Percentiles rank a stretch among this genome's conserved stretches.
Evolutionary conservation across 75 land plant species (phyloP).

Genomic region (Azolla pinnata): DNA sequence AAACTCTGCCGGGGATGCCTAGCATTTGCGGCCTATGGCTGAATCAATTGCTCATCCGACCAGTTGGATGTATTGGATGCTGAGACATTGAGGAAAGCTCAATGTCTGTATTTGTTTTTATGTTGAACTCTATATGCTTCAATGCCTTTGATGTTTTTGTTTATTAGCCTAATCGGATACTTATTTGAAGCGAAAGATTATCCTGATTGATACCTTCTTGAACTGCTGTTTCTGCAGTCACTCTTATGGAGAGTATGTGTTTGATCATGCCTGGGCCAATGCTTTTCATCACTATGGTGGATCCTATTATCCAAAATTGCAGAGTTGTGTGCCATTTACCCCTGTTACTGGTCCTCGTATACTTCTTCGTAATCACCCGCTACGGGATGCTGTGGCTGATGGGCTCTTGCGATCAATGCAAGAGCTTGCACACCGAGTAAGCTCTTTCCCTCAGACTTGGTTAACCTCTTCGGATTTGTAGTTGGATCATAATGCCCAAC

Average conservation of each 20-base stretch:
- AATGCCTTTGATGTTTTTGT: too few relatives aligned
- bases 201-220: not conserved
- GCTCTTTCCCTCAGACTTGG: not conserved
- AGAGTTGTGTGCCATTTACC: constrained; percentile 93
- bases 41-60: too few relatives aligned
- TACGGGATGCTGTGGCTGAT: constrained; percentile 60
- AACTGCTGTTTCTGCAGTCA: constrained; percentile 48
- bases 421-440: constrained; percentile 44
- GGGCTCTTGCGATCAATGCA: constrained; percentile 60
- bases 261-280: constrained; percentile 95
- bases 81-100: too few relatives aligned
- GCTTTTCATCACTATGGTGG: constrained; percentile 76
- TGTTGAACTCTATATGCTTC: too few relatives aligned
- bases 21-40: too few relatives aligned
- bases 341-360: constrained; percentile 95
- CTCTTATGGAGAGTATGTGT: constrained; percentile 97
- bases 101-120: too few relatives aligned
- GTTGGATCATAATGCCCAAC: too few relatives aligned
- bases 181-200: not conserved
- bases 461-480: not conserved
- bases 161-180: too few relatives aligned
- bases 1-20: too few relatives aligned
- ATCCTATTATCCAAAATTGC: constrained; percentile 86
- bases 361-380: constrained; percentile 52
- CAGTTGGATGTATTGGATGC: too few relatives aligned